Base-by-base conservation (phyloP, 2,329 filamentous ascomycete species). In the Thyridium curvatum region DNA sequence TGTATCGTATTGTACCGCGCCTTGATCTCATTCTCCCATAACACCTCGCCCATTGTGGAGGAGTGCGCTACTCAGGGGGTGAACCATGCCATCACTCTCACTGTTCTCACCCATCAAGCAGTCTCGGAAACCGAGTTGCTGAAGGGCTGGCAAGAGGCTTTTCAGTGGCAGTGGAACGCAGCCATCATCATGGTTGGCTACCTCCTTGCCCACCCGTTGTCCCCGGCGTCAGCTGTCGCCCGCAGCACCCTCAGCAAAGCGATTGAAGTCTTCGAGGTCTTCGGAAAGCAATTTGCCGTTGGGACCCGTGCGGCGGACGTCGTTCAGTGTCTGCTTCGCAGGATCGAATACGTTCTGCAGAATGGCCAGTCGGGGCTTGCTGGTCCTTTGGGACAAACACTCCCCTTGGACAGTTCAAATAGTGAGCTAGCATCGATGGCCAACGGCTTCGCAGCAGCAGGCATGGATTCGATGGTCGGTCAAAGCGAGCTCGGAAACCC, bases 131-230 rank as follows among this genome's bases (percentile, higher is more conserved):
- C 60, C 2, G 48, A 52, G 2, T 46, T 65, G 13, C 40, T 66
- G 7, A 44, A 43, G 12, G 59, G 62, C n/a, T 64, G 58, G 58
- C 52, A 61, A 41, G 58, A 64, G 40, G 53, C 52, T 2, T 68
- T 65, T 33, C 58, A 63, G 29, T 66, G 57, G 52, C 64, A 66
- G 46, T 69, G 64, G 61, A 61, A 67, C 43, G 61, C 64, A 1
- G 50, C 60, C 2, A 44, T 69, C 14, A 57, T 60, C 3, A 50
- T 68, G 2, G 41, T 68, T 8, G 66, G 64, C 6, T 70, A 63
- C 42, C 46, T 64, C 3, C 42, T 69, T 1, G 59, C 61, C 1
- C 56, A 63, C 36, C 64, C 66, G 1, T 32, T 51, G 1, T 44
- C 55, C 10, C 42, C 53, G 5, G 47, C 48, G 0, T 56, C 54